Conservation (phyloP, 2,329 filamentous ascomycete genomes). For the Cladophialophora psammophila region DNA sequence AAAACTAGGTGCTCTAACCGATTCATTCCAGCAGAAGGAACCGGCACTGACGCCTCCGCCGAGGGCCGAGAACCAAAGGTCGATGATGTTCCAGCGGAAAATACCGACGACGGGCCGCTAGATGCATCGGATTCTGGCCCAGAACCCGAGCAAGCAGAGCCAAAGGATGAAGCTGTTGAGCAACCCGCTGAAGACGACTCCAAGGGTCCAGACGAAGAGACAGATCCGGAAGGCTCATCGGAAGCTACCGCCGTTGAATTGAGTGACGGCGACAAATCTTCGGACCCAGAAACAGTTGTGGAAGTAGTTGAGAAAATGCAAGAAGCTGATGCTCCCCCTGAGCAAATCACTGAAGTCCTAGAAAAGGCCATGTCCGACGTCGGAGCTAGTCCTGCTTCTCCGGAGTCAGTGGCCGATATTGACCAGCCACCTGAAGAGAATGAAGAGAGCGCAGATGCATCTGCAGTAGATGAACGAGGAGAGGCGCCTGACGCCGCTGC, state of each 20-base stretch:
- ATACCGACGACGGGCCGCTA: slow-evolving; percentile 29
- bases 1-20: background rate
- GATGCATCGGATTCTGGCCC: slow-evolving; percentile 12
- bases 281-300: slow-evolving; percentile 32
- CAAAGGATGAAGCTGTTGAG: slow-evolving; percentile 8
- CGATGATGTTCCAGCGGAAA: slow-evolving; percentile 35
- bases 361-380: slow-evolving; percentile 40
- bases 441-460: slow-evolving; percentile 10
- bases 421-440: slow-evolving; percentile 1
- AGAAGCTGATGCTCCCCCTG: slow-evolving; percentile 31
- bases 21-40: slow-evolving; percentile 6
- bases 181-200: background rate
- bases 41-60: slow-evolving; percentile 41
- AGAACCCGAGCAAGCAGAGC: slow-evolving; percentile 11
- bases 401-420: slow-evolving; percentile 33
- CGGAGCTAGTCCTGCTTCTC: slow-evolving; percentile 36
- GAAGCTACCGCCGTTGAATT: slow-evolving; percentile 14
- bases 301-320: slow-evolving; percentile 37
- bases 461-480: background rate
- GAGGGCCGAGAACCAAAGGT: slow-evolving; percentile 39
- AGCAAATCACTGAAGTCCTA: slow-evolving; percentile 31
- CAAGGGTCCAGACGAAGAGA: slow-evolving; percentile 5
- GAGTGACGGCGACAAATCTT: slow-evolving; percentile 24
- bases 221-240: slow-evolving; percentile 11
- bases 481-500: slow-evolving; percentile 4